Evolutionary conservation across 2,329 filamentous ascomycete species (phyloP), one percentile per base, ranked within the genome.

Genomic region (Penicillium crustosum): DNA sequence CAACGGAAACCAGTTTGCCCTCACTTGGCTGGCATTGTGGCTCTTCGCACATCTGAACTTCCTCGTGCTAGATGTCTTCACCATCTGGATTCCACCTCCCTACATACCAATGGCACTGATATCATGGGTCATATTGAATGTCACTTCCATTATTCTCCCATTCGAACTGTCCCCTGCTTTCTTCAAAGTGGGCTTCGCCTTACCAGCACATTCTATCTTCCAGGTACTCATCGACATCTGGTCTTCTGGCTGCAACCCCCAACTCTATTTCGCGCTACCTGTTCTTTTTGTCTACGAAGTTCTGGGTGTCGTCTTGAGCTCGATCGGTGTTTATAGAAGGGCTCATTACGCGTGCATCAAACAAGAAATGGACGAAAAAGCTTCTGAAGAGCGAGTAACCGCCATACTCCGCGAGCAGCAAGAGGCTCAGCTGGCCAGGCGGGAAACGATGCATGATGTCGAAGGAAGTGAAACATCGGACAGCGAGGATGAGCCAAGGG

Each of bases 31-130:
- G 66, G 59, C 65, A 0, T 55, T 79, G 6, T 81, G 78, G 79
- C 69, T 81, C 1, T 77, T 77, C 19, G 75, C 73, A 27, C 76
- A 79, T 62, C 60, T 77, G 51, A 78, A 81, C 58, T 79, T 80
- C 53, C 68, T 78, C 17, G 70, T 74, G 15, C 68, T 81, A 2
- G 79, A 82, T 56, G 68, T 73, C n/a, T 73, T 78, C 44, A 76
- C 78, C 0, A 68, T 75, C 38, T 77, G 77, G 68, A 56, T 79
- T 2, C 73, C 77, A 0, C 62, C 71, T 10, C 67, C 70, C 0
- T 76, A 71, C 55, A 69, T 81, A 47, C 81, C 80, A 0, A 78
- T 81, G 70, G 72, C 74, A 8, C 63, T 80, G 6, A 68, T 81
- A 6, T 63, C 72, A 0, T 82, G 79, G 79, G 62, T 81, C 6